phyloP scores from a whole-genome alignment of 2,329 filamentous ascomycete species.

The Paraphaeosphaeria minitans region DNA sequence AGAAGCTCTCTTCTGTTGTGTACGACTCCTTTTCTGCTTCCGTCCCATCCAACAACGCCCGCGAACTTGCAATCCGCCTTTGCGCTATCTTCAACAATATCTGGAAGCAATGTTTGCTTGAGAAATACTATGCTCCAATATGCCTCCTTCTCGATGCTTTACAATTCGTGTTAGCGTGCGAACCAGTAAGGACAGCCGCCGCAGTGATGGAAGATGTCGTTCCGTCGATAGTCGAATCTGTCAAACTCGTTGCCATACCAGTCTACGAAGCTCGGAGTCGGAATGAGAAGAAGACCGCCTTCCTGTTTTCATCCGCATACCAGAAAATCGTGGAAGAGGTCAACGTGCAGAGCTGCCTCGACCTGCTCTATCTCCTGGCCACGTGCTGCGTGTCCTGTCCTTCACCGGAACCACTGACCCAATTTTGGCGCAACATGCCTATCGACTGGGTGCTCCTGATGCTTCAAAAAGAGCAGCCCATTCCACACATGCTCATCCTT shows the following conservation, averaged over 20 bases:
- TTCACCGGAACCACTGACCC: constrained; percentile 47
- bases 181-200: constrained; percentile 64
- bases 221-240: constrained; percentile 50
- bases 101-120: constrained; percentile 70
- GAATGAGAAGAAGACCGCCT: constrained; percentile 32
- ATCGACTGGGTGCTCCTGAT: constrained; percentile 70
- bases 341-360: constrained; percentile 67
- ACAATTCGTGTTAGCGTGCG: constrained; percentile 66
- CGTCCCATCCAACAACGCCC: constrained; percentile 53
- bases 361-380: constrained; percentile 67
- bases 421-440: constrained; percentile 72
- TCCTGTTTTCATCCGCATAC: constrained; percentile 47
- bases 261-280: constrained; percentile 43
- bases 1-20: constrained; percentile 68
- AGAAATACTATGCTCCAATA: constrained; percentile 67
- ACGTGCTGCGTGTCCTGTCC: constrained; percentile 59
- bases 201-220: constrained; percentile 63
- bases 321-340: constrained; percentile 61
- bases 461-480: constrained; percentile 69
- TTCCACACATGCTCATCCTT: constrained; percentile 67
- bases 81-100: constrained; percentile 67
- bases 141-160: constrained; percentile 69
- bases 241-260: constrained; percentile 62
- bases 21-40: constrained; percentile 69
- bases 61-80: constrained; percentile 67